Conservation (phyloP, 805 yeast genomes). For the Pichia thaimueangensis region DNA sequence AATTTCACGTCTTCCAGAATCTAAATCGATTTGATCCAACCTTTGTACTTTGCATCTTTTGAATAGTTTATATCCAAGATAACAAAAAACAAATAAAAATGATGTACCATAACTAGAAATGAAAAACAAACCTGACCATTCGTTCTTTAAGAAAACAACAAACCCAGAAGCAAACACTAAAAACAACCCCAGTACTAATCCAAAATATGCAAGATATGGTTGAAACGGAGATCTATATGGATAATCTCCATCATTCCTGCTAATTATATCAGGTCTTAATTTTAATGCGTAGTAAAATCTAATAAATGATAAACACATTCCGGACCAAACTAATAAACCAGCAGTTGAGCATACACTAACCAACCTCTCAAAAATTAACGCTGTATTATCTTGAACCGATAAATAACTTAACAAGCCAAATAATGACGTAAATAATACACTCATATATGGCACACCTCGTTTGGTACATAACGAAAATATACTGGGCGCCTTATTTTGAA, state of each 20-base stretch:
- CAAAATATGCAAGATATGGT: conserved; percentile 47
- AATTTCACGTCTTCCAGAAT: conserved; percentile 77
- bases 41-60: conserved; percentile 61
- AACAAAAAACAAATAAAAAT: conserved; percentile 39
- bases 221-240: conserved; percentile 53
- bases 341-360: conserved; percentile 66
- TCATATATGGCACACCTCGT: conserved; percentile 65
- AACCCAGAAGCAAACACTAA: conserved; percentile 45
- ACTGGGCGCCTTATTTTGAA: conserved; percentile 55
- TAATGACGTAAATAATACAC: conserved; percentile 57
- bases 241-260: conserved; percentile 46
- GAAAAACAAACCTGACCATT: conserved; percentile 46
- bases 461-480: conserved; percentile 53
- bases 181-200: conserved; percentile 36
- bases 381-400: conserved; percentile 51
- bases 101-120: conserved; percentile 50
- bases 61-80: conserved; percentile 44
- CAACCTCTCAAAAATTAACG: conserved; percentile 58
- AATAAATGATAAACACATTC: conserved; percentile 52
- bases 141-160: conserved; percentile 41
- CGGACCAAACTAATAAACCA: conserved; percentile 73
- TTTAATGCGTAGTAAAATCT: conserved; percentile 50
- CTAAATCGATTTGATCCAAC: conserved; percentile 70
- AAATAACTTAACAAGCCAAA: conserved; percentile 58
- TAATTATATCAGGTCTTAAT: conserved; percentile 48